These are phyloP conservation scores for Scheffersomyces coipomensis DNA, from an alignment of 805 yeast genomes.

Conservation along the genomic window DNA sequence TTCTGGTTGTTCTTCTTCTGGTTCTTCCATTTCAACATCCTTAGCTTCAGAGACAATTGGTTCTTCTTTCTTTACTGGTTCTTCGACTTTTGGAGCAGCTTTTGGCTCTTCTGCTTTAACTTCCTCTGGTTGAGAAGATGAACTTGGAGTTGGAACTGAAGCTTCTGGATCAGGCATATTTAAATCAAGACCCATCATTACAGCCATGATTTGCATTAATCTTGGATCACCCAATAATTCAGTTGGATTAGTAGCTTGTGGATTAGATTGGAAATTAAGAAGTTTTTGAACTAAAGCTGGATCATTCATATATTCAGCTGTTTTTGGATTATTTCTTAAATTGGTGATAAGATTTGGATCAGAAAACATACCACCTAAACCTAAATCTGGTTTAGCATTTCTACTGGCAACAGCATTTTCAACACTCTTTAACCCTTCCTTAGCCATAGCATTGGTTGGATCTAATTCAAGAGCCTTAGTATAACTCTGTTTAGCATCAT, in stretches of 20 bases:
- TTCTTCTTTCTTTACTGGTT: constrained; percentile 15
- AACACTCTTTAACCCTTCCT: constrained; percentile 74
- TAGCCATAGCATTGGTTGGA: constrained; percentile 79
- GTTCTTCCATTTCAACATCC: constrained; percentile 2
- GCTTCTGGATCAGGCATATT: constrained; percentile 38
- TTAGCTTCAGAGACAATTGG: constrained; percentile 8
- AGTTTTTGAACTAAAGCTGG: constrained; percentile 77
- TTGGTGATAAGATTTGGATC: constrained; percentile 79
- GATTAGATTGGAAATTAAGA: constrained; percentile 60
- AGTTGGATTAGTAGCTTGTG: constrained; percentile 61
- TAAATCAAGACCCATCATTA: constrained; percentile 79
- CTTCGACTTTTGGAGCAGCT: constrained; percentile 12
- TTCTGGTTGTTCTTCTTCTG: constrained; percentile 24
- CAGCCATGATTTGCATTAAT: constrained; percentile 83
- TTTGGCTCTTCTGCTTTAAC: constrained; percentile 6
- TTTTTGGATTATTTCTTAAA: constrained; percentile 80
- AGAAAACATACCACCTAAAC: constrained; percentile 72
- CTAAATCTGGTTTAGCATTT: constrained; percentile 64
- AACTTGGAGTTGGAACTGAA: constrained; percentile 11
- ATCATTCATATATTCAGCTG: constrained; percentile 83
- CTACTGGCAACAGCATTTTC: constrained; percentile 55
- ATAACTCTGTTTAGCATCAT: constrained; percentile 70
- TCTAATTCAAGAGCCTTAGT: constrained; percentile 80
- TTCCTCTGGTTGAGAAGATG: constrained; percentile 10
- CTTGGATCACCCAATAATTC: constrained; percentile 79